Base-by-base conservation (phyloP, 371 early-diverging fungal species). In the Chytridiales sp. region DNA sequence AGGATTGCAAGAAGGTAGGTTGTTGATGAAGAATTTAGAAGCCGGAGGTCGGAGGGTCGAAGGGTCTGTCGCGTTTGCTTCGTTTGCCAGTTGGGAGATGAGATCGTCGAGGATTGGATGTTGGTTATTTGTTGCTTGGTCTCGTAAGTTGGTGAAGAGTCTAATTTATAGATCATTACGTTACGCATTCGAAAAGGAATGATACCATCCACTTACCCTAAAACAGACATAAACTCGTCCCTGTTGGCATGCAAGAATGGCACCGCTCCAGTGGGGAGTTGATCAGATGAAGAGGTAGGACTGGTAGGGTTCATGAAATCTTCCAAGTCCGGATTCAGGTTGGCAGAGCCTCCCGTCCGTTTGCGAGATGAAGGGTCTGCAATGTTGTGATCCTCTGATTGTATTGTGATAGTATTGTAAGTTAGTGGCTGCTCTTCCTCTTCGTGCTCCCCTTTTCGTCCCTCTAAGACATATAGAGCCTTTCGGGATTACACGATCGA, bases 31-130 rank as follows among this genome's bases (percentile, higher is more conserved):
- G 55, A 74, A 75, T 51, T 80, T 79, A 17, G 85, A 80, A 4
- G 86, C 86, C 1, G 85, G 85, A 21, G 86, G 86, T 2, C 78
- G 73, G 8, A 83, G 84, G 15, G 27, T 8, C 31, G 31, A 21
- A 38, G 38, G n/a, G 22, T 22, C 21, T 56, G 47, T 1, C 50
- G 57, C 30, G 47, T 51, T 34, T 56, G 56, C 4, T 30, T 47
- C 31, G 56, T 41, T 41, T 63, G 63, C 5, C 39, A 50, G 24
- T 48, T 63, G 47, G 41, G 58, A 4, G 32, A 38, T 44, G 57
- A 26, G 2, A 9, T 22, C 17, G 35, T 19, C 41, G n/a, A 47
- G 51, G 6, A 50, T 24, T 22, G 31, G 48, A 22, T 30, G 39
- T 30, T 50, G 59, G 15, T 21, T 24, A 31, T 27, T 39, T 27